Conservation (phyloP, 2,329 filamentous ascomycete species). For the Cordyceps militaris region DNA sequence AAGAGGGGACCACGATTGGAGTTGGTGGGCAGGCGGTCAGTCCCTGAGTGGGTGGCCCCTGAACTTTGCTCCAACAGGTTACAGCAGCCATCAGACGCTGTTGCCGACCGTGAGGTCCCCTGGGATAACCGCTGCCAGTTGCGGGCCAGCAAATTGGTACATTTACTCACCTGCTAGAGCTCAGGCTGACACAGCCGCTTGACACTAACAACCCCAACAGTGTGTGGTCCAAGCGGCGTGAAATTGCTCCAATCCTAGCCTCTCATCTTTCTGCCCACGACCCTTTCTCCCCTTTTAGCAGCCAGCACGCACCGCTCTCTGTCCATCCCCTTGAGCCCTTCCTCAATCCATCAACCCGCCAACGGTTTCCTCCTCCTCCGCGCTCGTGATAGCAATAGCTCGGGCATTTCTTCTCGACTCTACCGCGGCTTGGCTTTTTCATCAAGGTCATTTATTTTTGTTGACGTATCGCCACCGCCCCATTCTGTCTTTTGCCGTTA, state of each 20-base stretch:
- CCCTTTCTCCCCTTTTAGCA: slow-evolving; percentile 17
- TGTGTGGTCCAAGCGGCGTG: slow-evolving; percentile 14
- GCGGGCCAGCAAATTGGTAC: not conserved
- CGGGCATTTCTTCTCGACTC: slow-evolving; percentile 2
- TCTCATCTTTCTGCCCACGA: slow-evolving; percentile 12
- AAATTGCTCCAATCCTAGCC: slow-evolving; percentile 14
- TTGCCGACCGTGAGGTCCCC: not conserved
- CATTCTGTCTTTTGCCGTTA: slow-evolving; percentile 2
- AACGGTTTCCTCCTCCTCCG: not conserved
- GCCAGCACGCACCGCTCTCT: slow-evolving; percentile 6
- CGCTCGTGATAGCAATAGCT: slow-evolving; percentile 2
- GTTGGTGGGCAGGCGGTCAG: slow-evolving; percentile 14
- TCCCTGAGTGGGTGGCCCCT: slow-evolving; percentile 5
- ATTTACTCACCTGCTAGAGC: not conserved
- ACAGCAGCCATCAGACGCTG: not conserved
- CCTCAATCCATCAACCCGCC: slow-evolving; percentile 13
- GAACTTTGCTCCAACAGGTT: not conserved
- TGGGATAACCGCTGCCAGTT: not conserved
- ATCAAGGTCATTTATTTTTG: not conserved
- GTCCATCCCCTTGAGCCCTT: slow-evolving; percentile 11
- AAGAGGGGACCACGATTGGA: not conserved
- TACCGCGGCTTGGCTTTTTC: not conserved
- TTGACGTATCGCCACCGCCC: not conserved
- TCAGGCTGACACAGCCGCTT: not conserved
- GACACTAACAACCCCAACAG: not conserved